Conservation (phyloP, 2,329 filamentous ascomycete species). For the Thelonectria discophora region DNA sequence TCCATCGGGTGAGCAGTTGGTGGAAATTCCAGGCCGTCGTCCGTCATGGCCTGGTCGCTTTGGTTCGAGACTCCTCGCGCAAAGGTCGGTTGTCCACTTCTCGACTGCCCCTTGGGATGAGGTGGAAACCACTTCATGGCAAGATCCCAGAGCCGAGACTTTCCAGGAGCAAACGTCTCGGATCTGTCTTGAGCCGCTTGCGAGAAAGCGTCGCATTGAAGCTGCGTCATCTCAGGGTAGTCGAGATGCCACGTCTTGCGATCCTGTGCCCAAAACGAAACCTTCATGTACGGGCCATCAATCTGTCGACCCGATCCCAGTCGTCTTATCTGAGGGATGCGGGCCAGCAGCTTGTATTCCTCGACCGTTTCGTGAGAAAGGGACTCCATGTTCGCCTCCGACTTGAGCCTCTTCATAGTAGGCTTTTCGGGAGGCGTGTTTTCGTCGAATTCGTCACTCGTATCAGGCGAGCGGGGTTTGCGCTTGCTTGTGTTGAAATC, state of each 20-base stretch:
- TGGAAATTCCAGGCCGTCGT: slow-evolving; percentile 43
- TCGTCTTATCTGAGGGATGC: slow-evolving; percentile 59
- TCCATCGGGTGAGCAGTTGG: slow-evolving; percentile 44
- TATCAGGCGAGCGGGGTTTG: slow-evolving; percentile 59
- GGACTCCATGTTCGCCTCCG: slow-evolving; percentile 54
- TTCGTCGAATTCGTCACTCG: slow-evolving; percentile 61
- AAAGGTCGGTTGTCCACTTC: slow-evolving; percentile 18
- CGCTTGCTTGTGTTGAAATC: slow-evolving; percentile 64
- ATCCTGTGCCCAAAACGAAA: slow-evolving; percentile 66
- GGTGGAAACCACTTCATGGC: slow-evolving; percentile 69
- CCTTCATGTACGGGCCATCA: slow-evolving; percentile 64
- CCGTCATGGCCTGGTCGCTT: slow-evolving; percentile 35
- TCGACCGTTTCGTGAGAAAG: slow-evolving; percentile 48
- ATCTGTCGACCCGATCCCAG: slow-evolving; percentile 65
- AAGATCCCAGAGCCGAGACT: slow-evolving; percentile 62
- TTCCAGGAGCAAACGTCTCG: slow-evolving; percentile 63
- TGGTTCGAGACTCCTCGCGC: slow-evolving; percentile 37
- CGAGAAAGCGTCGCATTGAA: slow-evolving; percentile 65
- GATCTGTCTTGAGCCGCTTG: slow-evolving; percentile 59
- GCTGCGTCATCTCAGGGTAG: slow-evolving; percentile 71
- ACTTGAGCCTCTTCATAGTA: slow-evolving; percentile 65
- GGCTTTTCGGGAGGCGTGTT: slow-evolving; percentile 52
- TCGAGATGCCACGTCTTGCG: slow-evolving; percentile 66
- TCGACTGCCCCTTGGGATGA: slow-evolving; percentile 36
- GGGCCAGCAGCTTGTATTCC: slow-evolving; percentile 58